Percentiles rank a stretch among this genome's conserved stretches.
Evolutionary conservation across 2,329 filamentous ascomycete species (phyloP).

Genomic region (Plectosphaerella sp.): DNA sequence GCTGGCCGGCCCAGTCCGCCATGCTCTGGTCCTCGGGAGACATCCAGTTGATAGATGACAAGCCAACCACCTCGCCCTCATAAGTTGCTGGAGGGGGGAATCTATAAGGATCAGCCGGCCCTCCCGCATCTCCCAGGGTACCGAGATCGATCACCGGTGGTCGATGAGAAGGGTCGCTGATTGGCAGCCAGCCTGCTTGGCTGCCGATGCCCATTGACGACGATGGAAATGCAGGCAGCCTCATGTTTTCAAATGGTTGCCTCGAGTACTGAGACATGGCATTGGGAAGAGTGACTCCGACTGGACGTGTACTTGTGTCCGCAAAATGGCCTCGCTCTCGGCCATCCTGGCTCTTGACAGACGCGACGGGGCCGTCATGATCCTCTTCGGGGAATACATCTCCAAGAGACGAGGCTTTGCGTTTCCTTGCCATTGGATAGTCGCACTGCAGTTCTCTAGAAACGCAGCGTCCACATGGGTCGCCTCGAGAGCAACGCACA

Average conservation of each 20-base stretch:
- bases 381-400: background rate
- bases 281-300: too few relatives aligned
- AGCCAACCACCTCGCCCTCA: background rate
- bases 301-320: too few relatives aligned
- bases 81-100: background rate
- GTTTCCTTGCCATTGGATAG: conserved; percentile 6
- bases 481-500: conserved; percentile 6
- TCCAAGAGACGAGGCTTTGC: background rate
- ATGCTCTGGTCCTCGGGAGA: conserved; percentile 5
- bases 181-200: background rate
- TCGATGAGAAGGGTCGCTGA: background rate
- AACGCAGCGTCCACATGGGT: conserved; percentile 8
- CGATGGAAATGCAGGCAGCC: background rate
- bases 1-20: background rate
- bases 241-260: background rate
- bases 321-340: too few relatives aligned
- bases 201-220: background rate
- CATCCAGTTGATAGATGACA: conserved; percentile 8
- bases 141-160: background rate
- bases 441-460: conserved; percentile 4
- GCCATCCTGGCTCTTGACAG: background rate
- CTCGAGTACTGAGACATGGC: background rate
- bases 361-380: background rate
- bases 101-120: background rate
- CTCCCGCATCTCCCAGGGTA: background rate